phyloP scores from a whole-genome alignment of 2,329 filamentous ascomycete species.

The Aspergillus ochraceoroseus region DNA sequence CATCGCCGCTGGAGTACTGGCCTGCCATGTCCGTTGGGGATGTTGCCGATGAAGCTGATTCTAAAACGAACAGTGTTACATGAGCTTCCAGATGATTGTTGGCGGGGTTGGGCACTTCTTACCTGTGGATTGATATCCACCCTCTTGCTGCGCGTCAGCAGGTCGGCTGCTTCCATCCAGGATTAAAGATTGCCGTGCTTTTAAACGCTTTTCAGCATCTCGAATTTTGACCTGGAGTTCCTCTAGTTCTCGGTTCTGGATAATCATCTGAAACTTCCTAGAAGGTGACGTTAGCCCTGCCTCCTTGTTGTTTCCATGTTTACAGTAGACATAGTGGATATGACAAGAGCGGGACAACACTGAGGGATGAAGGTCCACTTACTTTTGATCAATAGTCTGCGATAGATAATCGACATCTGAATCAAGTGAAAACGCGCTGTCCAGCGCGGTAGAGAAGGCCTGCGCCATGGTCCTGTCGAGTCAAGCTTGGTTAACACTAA shows the following conservation, averaged over 20 bases:
- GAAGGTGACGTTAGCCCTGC: conserved; percentile 6
- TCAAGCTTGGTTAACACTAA: conserved; percentile 25
- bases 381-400: conserved; percentile 77
- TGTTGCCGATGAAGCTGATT: conserved; percentile 18
- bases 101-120: conserved; percentile 3
- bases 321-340: not conserved
- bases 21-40: conserved; percentile 22
- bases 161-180: conserved; percentile 15
- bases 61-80: conserved; percentile 10
- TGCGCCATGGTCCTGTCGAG: conserved; percentile 70
- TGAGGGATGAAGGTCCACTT: conserved; percentile 36
- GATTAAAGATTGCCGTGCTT: conserved; percentile 30
- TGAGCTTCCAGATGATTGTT: not conserved
- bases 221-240: conserved; percentile 76
- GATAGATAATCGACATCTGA: conserved; percentile 69
- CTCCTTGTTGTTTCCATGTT: not conserved
- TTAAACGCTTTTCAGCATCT: conserved; percentile 77
- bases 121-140: conserved; percentile 23
- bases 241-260: conserved; percentile 74
- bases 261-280: conserved; percentile 74
- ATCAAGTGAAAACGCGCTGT: conserved; percentile 85
- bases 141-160: conserved; percentile 14
- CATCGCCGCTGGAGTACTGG: conserved; percentile 25
- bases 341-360: too few species aligned
- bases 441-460: conserved; percentile 78